Percentiles rank a stretch among this genome's conserved stretches.
phyloP scores from a whole-genome alignment of 2,329 filamentous ascomycete genomes.

The Penicillium sp. region DNA sequence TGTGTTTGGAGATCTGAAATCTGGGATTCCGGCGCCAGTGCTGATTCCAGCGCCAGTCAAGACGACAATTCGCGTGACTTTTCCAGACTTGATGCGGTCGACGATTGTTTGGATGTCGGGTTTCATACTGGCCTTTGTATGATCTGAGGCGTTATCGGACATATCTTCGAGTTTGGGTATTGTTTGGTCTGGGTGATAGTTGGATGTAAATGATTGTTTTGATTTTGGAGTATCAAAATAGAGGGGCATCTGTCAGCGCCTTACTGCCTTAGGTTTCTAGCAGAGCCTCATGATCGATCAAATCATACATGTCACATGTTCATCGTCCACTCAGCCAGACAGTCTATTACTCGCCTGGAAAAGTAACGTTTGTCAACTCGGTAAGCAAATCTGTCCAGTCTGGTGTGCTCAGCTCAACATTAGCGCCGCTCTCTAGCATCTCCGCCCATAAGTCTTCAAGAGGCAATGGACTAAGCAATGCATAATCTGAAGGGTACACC shows the following conservation, averaged over 20 bases:
- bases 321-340: neutral
- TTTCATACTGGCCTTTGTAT: neutral
- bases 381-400: constrained; percentile 34
- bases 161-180: neutral
- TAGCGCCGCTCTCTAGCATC: constrained; percentile 28
- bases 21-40: constrained; percentile 63
- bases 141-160: neutral
- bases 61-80: constrained; percentile 21
- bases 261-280: neutral
- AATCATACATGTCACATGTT: neutral
- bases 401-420: constrained; percentile 21
- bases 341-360: constrained; percentile 15
- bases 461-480: constrained; percentile 6
- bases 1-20: constrained; percentile 81
- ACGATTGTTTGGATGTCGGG: constrained; percentile 12
- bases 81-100: constrained; percentile 14
- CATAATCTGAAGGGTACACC: neutral
- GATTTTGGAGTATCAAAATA: neutral
- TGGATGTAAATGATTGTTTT: neutral
- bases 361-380: constrained; percentile 26
- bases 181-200: neutral
- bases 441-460: constrained; percentile 36
- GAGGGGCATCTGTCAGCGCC: neutral
- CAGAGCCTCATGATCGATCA: constrained; percentile 1
- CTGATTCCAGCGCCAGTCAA: constrained; percentile 70